Base-by-base conservation (phyloP, 2,329 filamentous ascomycete species). In the Plectosphaerella cucumerina region DNA sequence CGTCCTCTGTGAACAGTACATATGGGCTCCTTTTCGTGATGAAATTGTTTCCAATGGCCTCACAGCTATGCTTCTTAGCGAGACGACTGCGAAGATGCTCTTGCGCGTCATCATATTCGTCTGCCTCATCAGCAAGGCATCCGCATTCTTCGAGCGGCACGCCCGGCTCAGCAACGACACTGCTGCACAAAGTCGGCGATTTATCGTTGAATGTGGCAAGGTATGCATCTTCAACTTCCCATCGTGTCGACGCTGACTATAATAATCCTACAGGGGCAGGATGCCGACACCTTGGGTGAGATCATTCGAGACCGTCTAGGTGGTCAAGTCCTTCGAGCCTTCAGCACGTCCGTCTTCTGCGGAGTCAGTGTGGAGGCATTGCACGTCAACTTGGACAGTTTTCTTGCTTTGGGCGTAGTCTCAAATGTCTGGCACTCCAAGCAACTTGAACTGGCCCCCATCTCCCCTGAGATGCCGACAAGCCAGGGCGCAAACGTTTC, bases 341-440 rank as follows among this genome's bases (percentile, higher is more conserved):
- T 56, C 26, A 18, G 49, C 10, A 55, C 47, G 12, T 33, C 48
- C 4, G 43, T 56, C 6, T 56, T 56, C n/a, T 50, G 50, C 5
- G 54, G 54, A 3, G 20, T 55, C 37, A 56, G 54, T 5, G 26
- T 56, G 8, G 54, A 55, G 17, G 22, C 50, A 2, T 47, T 42
- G 1, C 15, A 15, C 6, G 31, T 49, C 5, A 50, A 50, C 17
- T 34, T 23, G 2, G 50, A 56, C 5, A 48, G 34, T 5, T 50
- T 56, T 2, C 20, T 9, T 26, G 17, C 23, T 17, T 12, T 44
- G 22, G n/a, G 37, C 21, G 31, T 15, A n/a, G 22, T 49, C 6
- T 11, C 23, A 20, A 49, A 55, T 15, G 54, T 55, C 18, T 56
- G 54, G 54, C 45, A 17, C 5, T 56, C 54, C 2, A 53, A 50